Evolutionary conservation across 2,329 filamentous ascomycete genomes (phyloP).

Genomic region (Fusarium newnesense): DNA sequence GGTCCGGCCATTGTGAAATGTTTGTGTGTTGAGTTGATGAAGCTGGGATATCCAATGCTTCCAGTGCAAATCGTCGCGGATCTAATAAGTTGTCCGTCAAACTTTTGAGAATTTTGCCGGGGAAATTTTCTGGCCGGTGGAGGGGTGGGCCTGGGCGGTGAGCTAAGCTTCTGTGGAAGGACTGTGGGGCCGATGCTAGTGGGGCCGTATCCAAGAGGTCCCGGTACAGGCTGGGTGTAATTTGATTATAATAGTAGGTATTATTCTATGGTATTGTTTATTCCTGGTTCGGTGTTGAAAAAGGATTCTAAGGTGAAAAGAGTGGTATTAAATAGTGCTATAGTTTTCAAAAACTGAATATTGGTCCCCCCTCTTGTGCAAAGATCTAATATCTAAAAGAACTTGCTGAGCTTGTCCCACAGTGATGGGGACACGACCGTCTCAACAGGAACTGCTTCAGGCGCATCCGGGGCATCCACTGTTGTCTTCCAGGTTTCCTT

Average conservation of each 20-base stretch:
- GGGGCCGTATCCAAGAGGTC: slow-evolving; percentile 6
- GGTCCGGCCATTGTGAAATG: slow-evolving; percentile 48
- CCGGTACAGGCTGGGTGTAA: background rate
- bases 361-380: background rate
- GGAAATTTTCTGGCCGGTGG: slow-evolving; percentile 43
- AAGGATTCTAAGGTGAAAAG: background rate
- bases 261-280: background rate
- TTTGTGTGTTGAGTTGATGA: slow-evolving; percentile 18
- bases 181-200: slow-evolving; percentile 13
- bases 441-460: slow-evolving; percentile 37
- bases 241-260: background rate
- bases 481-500: slow-evolving; percentile 78
- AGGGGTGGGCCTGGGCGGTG: slow-evolving; percentile 42
- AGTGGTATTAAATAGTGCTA: slow-evolving; percentile 8
- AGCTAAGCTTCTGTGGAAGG: slow-evolving; percentile 28
- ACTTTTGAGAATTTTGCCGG: slow-evolving; percentile 45
- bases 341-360: background rate
- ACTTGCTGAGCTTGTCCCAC: slow-evolving; percentile 56
- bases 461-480: slow-evolving; percentile 55
- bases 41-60: slow-evolving; percentile 14
- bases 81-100: slow-evolving; percentile 31
- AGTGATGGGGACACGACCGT: slow-evolving; percentile 51
- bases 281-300: background rate
- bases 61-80: slow-evolving; percentile 23
- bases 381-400: slow-evolving; percentile 15